phyloP scores from a whole-genome alignment of 306 rosid genomes.

The Sechiopsis laciniata region DNA sequence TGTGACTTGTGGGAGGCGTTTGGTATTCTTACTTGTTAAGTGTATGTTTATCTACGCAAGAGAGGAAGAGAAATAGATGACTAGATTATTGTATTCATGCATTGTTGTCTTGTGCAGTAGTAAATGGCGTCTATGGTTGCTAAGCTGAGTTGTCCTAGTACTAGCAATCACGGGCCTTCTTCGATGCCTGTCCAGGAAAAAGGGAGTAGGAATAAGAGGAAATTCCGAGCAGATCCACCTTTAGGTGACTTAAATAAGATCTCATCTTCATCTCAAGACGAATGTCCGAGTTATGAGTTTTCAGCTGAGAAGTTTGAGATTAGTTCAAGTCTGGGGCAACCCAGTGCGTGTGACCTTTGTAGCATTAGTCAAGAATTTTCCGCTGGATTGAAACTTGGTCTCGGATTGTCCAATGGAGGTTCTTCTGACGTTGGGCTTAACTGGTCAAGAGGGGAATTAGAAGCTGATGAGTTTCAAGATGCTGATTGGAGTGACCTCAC shows the following conservation, averaged over 20 bases:
- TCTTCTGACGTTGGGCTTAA: constrained; percentile 40
- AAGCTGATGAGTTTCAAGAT: constrained; percentile 56
- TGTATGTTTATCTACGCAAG: background rate
- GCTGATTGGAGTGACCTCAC: constrained; percentile 85
- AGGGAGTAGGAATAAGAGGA: constrained; percentile 87
- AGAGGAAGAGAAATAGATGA: constrained; percentile 7
- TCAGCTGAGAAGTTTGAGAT: constrained; percentile 70
- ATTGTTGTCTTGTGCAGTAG: constrained; percentile 41
- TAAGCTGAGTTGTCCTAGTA: constrained; percentile 32
- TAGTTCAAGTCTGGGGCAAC: constrained; percentile 39
- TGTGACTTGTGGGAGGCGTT: constrained; percentile 10
- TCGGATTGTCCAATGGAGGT: constrained; percentile 53
- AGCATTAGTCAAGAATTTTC: constrained; percentile 46
- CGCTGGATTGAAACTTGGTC: constrained; percentile 75
- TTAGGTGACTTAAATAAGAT: constrained; percentile 49
- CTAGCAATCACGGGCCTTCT: constrained; percentile 45
- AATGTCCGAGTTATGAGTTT: constrained; percentile 60
- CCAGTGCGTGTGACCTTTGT: constrained; percentile 44
- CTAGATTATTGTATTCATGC: constrained; percentile 27
- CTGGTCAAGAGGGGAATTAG: constrained; percentile 51
- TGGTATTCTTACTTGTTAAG: constrained; percentile 18
- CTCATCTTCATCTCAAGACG: constrained; percentile 47
- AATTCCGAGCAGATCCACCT: constrained; percentile 90
- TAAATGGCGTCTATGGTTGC: constrained; percentile 77
- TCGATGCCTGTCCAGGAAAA: constrained; percentile 62